Conservation (phyloP, 768 basidiomycete genomes). For the Boletus subcaerulescens region DNA sequence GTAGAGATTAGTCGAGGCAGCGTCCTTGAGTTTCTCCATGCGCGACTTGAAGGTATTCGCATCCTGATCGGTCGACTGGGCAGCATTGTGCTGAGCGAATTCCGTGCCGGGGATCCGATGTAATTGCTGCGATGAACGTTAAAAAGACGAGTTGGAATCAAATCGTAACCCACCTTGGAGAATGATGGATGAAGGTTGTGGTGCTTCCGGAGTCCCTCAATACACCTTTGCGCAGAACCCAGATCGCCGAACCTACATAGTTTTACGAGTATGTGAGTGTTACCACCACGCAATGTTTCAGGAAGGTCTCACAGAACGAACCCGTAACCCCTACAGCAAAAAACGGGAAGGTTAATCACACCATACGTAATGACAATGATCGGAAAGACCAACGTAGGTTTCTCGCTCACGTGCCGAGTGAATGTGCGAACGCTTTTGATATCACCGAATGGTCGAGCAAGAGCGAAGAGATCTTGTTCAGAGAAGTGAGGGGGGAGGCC, state of each 20-base stretch:
- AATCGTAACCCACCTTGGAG: constrained; percentile 58
- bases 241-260: constrained; percentile 59
- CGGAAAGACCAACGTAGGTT: constrained; percentile 43
- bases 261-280: not conserved
- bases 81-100: constrained; percentile 42
- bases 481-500: constrained; percentile 81
- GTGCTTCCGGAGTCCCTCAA: constrained; percentile 63
- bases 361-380: not conserved
- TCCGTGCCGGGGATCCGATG: constrained; percentile 81
- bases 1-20: constrained; percentile 71
- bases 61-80: constrained; percentile 29
- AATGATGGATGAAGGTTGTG: constrained; percentile 84
- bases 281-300: not conserved
- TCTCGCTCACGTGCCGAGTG: constrained; percentile 77
- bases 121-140: constrained; percentile 42
- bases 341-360: not conserved
- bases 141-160: not conserved
- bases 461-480: constrained; percentile 72
- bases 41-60: constrained; percentile 62
- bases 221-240: constrained; percentile 72
- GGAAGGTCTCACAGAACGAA: constrained; percentile 65
- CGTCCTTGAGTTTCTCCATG: constrained; percentile 73
- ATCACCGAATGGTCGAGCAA: constrained; percentile 68
- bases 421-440: constrained; percentile 81
- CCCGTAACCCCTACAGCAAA: constrained; percentile 60